These are phyloP conservation scores for Purshia tridentata DNA, from an alignment of 306 rosid species.

Conservation along the genomic window DNA sequence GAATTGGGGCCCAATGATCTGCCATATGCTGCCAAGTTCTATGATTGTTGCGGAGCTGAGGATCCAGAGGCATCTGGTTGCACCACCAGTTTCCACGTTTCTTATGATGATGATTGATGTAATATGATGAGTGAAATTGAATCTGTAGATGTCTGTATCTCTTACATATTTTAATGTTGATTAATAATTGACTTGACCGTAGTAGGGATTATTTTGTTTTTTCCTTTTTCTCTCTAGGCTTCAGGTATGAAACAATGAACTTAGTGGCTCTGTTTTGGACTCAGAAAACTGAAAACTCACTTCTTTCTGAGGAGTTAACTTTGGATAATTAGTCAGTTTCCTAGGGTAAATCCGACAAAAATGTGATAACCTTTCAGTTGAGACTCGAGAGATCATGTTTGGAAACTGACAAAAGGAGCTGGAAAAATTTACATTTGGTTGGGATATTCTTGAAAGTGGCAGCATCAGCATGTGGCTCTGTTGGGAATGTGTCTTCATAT, in stretches of 20 bases:
- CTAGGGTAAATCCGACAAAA: not conserved
- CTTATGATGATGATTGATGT: slow-evolving; percentile 65
- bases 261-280: no score
- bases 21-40: slow-evolving; percentile 85
- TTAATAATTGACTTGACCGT: not conserved
- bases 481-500: no score
- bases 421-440: no score
- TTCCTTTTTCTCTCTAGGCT: no score
- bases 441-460: no score
- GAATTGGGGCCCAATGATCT: slow-evolving; percentile 78
- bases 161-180: not conserved
- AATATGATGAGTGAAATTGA: not conserved
- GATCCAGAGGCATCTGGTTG: slow-evolving; percentile 75
- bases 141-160: not conserved
- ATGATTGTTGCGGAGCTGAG: slow-evolving; percentile 96
- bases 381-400: no score
- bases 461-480: no score
- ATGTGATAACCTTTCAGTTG: not conserved
- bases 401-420: no score
- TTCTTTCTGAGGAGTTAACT: no score
- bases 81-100: slow-evolving; percentile 72
- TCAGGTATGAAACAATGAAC: no score
- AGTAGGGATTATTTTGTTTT: no score
- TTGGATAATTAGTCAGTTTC: not conserved
- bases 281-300: no score